Evolutionary conservation across 345 rosid genomes (phyloP), one percentile per base, ranked within the genome.

Genomic region (Arabis hirsuta): DNA sequence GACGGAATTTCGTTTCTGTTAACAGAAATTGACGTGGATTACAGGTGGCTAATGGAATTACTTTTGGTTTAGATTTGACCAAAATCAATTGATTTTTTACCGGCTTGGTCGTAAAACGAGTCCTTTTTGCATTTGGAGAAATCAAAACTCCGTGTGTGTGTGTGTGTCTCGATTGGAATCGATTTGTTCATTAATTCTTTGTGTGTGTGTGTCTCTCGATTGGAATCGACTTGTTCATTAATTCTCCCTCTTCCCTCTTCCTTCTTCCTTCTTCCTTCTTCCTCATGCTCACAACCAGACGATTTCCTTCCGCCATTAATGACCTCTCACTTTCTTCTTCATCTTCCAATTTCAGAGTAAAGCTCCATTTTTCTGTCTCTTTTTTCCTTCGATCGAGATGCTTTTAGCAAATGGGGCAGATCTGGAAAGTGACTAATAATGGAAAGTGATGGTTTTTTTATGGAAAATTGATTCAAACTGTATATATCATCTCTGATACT

Each of bases 341-440:
- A 52, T 67, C 57, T 39, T 48, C 34, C 41, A 62, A 26, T 55
- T 45, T 29, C 24, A 9, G 13, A 32, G 46, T 10, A 69, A 69
- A 69, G n/a, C 73, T 45, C n/a, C 54, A 16, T 31, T 14, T 22
- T 48, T 55, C 5, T 10, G n/a, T 22, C 62, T 53, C 9, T 1
- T 27, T 14, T 42, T 57, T n/a, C 41, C 42, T 63, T 58, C 36
- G 16, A 63, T 55, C 71, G 80, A 64, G 71, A 55, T 47, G 61
- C 22, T 76, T 76, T 70, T 42, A 38, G 53, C 67, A 41, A 62
- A 56, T 47, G 62, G 44, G 67, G 42, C 72, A 69, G 80, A 76
- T 76, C 80, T 64, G 72, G 72, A 76, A 64, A 56, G 71, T 29
- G 71, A 62, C 65, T 44, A 4, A 1, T 54, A 41, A 68, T 68